These are phyloP conservation scores for Apiotrichum montevideense DNA, from an alignment of 1,284 basidiomycete genomes.

Conservation along the genomic window DNA sequence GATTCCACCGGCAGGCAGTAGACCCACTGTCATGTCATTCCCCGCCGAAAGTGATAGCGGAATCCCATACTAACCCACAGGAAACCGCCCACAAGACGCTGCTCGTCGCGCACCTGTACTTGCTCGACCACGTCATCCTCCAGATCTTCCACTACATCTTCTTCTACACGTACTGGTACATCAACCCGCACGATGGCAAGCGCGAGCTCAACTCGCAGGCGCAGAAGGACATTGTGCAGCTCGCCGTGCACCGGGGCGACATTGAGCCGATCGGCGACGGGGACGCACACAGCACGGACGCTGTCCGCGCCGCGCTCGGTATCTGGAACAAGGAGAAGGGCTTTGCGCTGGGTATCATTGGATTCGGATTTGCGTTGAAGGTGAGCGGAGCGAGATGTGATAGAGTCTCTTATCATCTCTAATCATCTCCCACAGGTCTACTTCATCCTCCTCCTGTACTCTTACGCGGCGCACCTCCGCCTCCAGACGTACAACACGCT, in stretches of 20 bases:
- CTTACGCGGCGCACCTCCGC: slow-evolving; percentile 87
- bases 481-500: slow-evolving; percentile 83
- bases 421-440: slow-evolving; percentile 60
- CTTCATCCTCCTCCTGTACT: slow-evolving; percentile 85
- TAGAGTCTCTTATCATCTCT: no score
- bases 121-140: slow-evolving; percentile 86
- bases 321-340: slow-evolving; percentile 91
- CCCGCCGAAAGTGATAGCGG: no score
- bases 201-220: slow-evolving; percentile 73
- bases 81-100: slow-evolving; percentile 78
- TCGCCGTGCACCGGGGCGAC: slow-evolving; percentile 42
- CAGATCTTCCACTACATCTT: slow-evolving; percentile 89
- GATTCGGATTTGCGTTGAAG: slow-evolving; percentile 82
- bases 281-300: slow-evolving; percentile 20
- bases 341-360: slow-evolving; percentile 64
- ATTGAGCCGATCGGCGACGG: slow-evolving; percentile 43
- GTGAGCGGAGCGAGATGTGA: slow-evolving; percentile 49
- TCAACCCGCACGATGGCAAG: slow-evolving; percentile 81
- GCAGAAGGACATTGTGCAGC: slow-evolving; percentile 68
- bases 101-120: slow-evolving; percentile 87
- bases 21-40: no score
- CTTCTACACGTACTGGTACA: slow-evolving; percentile 80
- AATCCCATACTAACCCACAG: slow-evolving; percentile 48
- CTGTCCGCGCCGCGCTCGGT: slow-evolving; percentile 52
- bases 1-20: no score